These are phyloP conservation scores for Boletus rufocinnamomeus DNA, from an alignment of 768 basidiomycete species.

Conservation along the genomic window DNA sequence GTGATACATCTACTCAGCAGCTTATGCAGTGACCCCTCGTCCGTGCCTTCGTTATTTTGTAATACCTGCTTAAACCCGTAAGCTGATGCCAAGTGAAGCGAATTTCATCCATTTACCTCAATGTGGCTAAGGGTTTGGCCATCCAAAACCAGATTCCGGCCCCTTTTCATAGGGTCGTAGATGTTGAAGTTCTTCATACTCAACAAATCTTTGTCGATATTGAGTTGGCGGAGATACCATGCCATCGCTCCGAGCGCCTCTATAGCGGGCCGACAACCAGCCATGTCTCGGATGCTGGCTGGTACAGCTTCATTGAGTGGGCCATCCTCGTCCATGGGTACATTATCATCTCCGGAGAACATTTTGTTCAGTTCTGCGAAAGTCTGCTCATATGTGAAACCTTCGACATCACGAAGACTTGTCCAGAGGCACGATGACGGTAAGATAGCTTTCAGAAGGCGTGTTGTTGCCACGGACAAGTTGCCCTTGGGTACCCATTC, in stretches of 20 bases:
- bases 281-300: conserved; percentile 72
- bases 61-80: conserved; percentile 55
- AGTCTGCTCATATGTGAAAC: conserved; percentile 72
- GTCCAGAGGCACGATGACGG: conserved; percentile 89
- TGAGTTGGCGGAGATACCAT: conserved; percentile 91
- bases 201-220: conserved; percentile 93
- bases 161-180: conserved; percentile 92
- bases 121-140: conserved; percentile 95
- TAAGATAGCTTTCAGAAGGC: conserved; percentile 78
- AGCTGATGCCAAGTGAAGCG: conserved; percentile 3
- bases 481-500: conserved; percentile 59
- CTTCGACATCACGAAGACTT: conserved; percentile 78
- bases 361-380: conserved; percentile 66
- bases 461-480: conserved; percentile 77
- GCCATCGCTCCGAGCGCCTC: conserved; percentile 90
- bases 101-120: conserved; percentile 55
- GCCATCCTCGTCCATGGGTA: conserved; percentile 49
- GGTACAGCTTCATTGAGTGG: conserved; percentile 50
- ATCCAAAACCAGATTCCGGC: conserved; percentile 84
- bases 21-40: conserved; percentile 85
- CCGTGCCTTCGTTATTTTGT: conserved; percentile 90
- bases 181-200: conserved; percentile 98
- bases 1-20: conserved; percentile 84
- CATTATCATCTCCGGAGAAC: conserved; percentile 52
- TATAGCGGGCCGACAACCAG: conserved; percentile 64